Base-by-base conservation (phyloP, 306 rosid genomes). In the Comarum palustre region DNA sequence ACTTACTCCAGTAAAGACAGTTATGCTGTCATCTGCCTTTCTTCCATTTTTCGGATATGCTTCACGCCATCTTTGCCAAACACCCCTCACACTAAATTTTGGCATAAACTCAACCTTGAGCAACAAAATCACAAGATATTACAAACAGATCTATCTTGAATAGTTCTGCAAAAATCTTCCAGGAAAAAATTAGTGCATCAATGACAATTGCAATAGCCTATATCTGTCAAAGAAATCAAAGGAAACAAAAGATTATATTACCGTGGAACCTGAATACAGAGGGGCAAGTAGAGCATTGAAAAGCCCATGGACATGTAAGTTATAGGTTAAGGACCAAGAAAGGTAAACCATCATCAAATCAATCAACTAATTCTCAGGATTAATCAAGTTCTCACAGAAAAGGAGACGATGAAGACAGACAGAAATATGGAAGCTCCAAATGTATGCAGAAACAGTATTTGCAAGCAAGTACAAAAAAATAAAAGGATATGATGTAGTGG, bases 61-160 rank as follows among this genome's bases (percentile, higher is more conserved):
- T 42, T 94, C 95, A 29, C 95, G 91, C 98, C 97, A 94, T 75
- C 95, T 86, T 74, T 91, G 92, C 98, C 98, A 94, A 68, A 94
- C 69, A 73, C 95, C 95, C 54, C 95, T 84, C 76, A 94, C 98
- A 64, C 96, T 94, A 83, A 94, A 91, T 85, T 91, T 94, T 66
- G 97, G 96, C 88, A 94, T 60, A 81, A 94, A 94, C 77, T 94
- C 96, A 79, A 94, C 98, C 98, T 93, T 84, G 82, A 86, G 72
- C 43, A 71, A 74, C 68, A 84, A 65, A 78, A 80, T 54, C 29
- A 74, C 59, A 81, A 38, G 36, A 66, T 45, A 76, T 75, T 75
- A 82, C 29, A 55, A 74, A 19, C 72, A 66, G 20, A 79, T 58
- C 13, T 13, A 54, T 48, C 55, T 60, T 51, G 3, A 14, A 58